Conservation (phyloP, 768 basidiomycete genomes). For the Tulasnella sp. region DNA sequence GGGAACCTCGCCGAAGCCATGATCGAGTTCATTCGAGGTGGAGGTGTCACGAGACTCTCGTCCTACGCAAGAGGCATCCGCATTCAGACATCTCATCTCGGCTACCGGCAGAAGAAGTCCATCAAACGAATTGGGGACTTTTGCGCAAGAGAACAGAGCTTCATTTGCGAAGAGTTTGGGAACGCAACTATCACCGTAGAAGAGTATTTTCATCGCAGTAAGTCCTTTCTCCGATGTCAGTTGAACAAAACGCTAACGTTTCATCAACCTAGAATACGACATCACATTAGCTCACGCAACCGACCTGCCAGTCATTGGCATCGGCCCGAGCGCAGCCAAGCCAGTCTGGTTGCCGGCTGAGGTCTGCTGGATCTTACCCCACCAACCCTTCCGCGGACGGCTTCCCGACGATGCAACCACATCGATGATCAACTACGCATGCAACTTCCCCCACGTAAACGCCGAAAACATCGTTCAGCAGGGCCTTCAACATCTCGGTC, state of each 20-base stretch:
- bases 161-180: slow-evolving; percentile 46
- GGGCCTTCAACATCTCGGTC: slow-evolving; percentile 48
- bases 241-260: not conserved
- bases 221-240: slow-evolving; percentile 18
- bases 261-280: not conserved
- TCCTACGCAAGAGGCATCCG: slow-evolving; percentile 57
- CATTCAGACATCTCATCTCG: slow-evolving; percentile 42
- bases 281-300: not conserved
- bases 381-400: slow-evolving; percentile 41
- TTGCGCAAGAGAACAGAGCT: slow-evolving; percentile 38
- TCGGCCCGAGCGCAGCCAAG: slow-evolving; percentile 35
- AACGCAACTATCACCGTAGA: slow-evolving; percentile 42
- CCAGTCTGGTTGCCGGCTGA: slow-evolving; percentile 51
- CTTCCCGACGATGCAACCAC: slow-evolving; percentile 51
- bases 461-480: slow-evolving; percentile 43
- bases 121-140: slow-evolving; percentile 43
- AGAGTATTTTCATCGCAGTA: slow-evolving; percentile 52
- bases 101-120: slow-evolving; percentile 49
- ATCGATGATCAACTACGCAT: slow-evolving; percentile 60
- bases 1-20: slow-evolving; percentile 52
- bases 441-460: slow-evolving; percentile 49
- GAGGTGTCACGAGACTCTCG: slow-evolving; percentile 18
- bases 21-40: slow-evolving; percentile 34
- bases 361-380: slow-evolving; percentile 48
- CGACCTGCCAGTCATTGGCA: slow-evolving; percentile 47